These are phyloP conservation scores for Scutellaria barbata DNA, from an alignment of 257 asterid species.

Conservation along the genomic window DNA sequence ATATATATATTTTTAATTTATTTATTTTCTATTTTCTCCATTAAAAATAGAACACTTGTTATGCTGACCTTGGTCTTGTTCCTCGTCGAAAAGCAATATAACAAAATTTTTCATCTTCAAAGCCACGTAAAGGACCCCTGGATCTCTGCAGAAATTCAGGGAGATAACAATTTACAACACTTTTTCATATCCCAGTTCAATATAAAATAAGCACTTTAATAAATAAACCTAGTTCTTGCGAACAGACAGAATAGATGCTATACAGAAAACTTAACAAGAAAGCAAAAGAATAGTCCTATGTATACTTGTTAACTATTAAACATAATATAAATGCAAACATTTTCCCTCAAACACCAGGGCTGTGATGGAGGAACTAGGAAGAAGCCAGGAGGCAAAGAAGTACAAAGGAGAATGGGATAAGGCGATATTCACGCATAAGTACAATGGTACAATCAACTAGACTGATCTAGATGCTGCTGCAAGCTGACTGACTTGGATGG, in stretches of 20 bases:
- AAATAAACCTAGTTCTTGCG: constrained; percentile 1
- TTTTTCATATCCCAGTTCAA: neutral
- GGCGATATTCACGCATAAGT: neutral
- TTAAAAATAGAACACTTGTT: constrained; percentile 14
- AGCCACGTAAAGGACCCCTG: constrained; percentile 80
- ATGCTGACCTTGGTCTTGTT: constrained; percentile 77
- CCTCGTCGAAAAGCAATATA: constrained; percentile 90
- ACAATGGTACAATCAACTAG: neutral
- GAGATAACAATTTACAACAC: constrained; percentile 18
- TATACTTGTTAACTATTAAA: neutral
- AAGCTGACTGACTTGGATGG: constrained; percentile 4
- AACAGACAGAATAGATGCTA: neutral
- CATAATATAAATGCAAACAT: neutral
- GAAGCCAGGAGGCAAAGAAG: neutral
- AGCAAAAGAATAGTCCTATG: neutral
- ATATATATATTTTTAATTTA: too few relatives aligned
- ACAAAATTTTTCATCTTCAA: constrained; percentile 87
- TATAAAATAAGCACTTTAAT: constrained; percentile 8
- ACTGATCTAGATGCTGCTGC: neutral
- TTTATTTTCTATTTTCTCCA: neutral
- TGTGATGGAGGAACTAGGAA: neutral
- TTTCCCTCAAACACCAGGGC: neutral
- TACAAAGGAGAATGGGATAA: neutral
- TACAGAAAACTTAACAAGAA: constrained; percentile 10
- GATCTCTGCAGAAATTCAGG: constrained; percentile 54